These are phyloP conservation scores for Mortierella sp. DNA, from an alignment of 371 early-diverging fungal genomes.

Conservation along the genomic window DNA sequence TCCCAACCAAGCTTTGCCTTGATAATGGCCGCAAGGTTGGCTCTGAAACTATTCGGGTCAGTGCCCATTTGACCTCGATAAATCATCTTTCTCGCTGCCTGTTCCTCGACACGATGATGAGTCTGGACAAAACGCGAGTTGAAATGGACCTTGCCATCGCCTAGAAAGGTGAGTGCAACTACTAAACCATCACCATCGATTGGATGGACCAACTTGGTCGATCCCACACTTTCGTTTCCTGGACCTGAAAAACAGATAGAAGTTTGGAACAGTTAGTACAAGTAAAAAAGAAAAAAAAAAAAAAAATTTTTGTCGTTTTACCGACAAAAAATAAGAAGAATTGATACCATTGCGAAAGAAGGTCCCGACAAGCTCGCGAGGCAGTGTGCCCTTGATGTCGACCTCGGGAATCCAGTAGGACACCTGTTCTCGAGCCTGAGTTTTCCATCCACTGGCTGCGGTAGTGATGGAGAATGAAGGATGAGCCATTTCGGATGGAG, in stretches of 20 bases:
- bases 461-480: conserved; percentile 20
- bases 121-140: conserved; percentile 52
- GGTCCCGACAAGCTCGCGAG: conserved; percentile 49
- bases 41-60: conserved; percentile 33
- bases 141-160: conserved; percentile 47
- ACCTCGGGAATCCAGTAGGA: conserved; percentile 50
- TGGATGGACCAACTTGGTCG: conserved; percentile 32
- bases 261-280: not conserved
- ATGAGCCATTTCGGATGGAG: conserved; percentile 26
- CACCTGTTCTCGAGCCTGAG: conserved; percentile 36
- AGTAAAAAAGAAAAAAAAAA: not conserved
- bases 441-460: conserved; percentile 45
- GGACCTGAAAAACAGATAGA: no score
- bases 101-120: conserved; percentile 50
- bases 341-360: conserved; percentile 52
- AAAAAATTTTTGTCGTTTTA: no score
- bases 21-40: conserved; percentile 31
- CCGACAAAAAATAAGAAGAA: not conserved
- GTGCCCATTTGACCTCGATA: conserved; percentile 53
- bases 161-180: conserved; percentile 41
- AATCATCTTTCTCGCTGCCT: conserved; percentile 38
- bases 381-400: conserved; percentile 45
- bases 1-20: conserved; percentile 43
- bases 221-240: conserved; percentile 43
- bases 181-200: conserved; percentile 49